Base-by-base conservation (phyloP, 805 yeast species). In the Candida patagonica region DNA sequence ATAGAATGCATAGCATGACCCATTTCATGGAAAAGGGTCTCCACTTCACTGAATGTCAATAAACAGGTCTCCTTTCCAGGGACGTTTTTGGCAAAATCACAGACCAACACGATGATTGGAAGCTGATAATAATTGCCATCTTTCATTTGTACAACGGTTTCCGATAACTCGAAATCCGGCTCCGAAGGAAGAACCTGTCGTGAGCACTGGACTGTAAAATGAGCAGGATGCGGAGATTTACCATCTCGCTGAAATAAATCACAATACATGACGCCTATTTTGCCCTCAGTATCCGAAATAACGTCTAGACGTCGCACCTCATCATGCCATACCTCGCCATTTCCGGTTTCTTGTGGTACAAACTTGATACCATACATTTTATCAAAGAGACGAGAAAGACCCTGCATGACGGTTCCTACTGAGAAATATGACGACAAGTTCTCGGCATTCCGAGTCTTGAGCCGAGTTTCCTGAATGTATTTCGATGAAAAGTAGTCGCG, bases 1-100 rank as follows among this genome's bases (percentile, higher is more conserved):
- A 92, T 89, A 2, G 96, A 85, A 59, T 92, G 98, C 75, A 92
- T 82, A 1, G 97, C 97, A 60, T 92, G 98, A 1, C 98, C 98
- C 95, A 92, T 87, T 61, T 92, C 98, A 61, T 92, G 98, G 65
- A 92, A 92, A 15, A 92, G 64, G 0, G 98, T 92, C 52, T 89
- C 95, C 16, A 89, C 87, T 53, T 92, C 97, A 42, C 70, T 73
- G 42, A 84, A 67, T 9, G 79, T 67, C 29, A 89, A 61, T 15
- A 83, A 63, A 23, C 88, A 78, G 17, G 74, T 71, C 8, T 59
- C 52, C 12, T 46, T 30, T n/a, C 43, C 42, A 1, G 52, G 52
- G 4, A 54, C 53, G 5, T 51, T 47, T 23, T 61, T 68, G 2
- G 61, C 57, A 56, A 92, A 89, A 54, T 87, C 86, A 57, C 97